Evolutionary conservation across 495 filamentous ascomycete species (phyloP), one percentile per base, ranked within the genome.

Genomic region (Daldinia decipiens): DNA sequence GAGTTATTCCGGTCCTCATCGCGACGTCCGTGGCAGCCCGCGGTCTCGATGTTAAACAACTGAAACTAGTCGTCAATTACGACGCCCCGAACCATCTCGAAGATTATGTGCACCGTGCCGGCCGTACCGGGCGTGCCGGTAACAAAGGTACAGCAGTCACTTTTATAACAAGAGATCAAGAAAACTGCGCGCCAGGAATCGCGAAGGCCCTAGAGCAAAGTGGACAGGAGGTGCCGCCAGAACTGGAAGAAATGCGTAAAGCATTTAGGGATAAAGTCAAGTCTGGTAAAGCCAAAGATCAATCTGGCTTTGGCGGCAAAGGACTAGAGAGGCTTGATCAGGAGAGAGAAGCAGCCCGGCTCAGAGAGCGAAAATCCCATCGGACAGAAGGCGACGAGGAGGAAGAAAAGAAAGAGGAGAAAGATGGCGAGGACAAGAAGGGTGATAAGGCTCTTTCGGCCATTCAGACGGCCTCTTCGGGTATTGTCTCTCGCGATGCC

Each of bases 21-120:
- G 96, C 96, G 21, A 99, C 96, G 0, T 98, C 95, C 4, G 94
- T 99, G 65, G 96, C 96, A 4, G 96, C 96, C 43, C 91, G 96
- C 73, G 96, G 96, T 15, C 80, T 99, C 27, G 96, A 99, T 77
- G 95, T 99, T 40, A 97, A 98, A 79, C 93, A 98, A 78, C 83
- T 99, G 27, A 97, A 97, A 78, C 83, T 98, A 17, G 96, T 99
- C 21, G 89, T 99, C 75, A 99, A 99, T 72, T 99, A 94, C 76
- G 96, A 99, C 78, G 91, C 92, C 4, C 96, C 96, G 3, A 97
- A 97, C 76, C 96, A 99, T 80, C 82, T 97, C 34, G 96, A 99
- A 80, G 96, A 99, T 76, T 99, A 99, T 74, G 95, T 99, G 9
- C 96, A 99, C 77, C 92, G 96, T 71, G 93, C 92, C 59, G 96